Evolutionary conservation across 177 flowering plant species (phyloP), one percentile per base, ranked within the genome.

Genomic region (Vitis hybrid): DNA sequence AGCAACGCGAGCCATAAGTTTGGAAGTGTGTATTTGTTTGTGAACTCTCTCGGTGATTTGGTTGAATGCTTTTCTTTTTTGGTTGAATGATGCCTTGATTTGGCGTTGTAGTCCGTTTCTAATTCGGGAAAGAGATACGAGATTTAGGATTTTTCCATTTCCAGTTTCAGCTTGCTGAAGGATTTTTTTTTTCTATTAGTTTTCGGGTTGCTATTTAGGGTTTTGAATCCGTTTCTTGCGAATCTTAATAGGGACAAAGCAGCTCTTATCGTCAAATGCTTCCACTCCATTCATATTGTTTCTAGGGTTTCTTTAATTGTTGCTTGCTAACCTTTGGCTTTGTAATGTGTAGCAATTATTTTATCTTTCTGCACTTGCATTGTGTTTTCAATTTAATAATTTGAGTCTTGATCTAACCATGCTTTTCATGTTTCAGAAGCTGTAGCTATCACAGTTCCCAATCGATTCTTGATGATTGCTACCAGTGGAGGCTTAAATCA

Each of bases 401-500:
- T 31, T 59, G 15, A 3, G 52, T 15, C 53, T 9, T 2, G 9
- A 11, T 49, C 2, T 50, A 39, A 39, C 7, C 51, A 9, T 18
- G 19, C 51, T 9, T 39, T 57, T 56, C 22, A 2, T 63, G 31
- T 58, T 56, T 52, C 78, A 85, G 88, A 71, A 60, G 84, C 82
- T 62, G 77, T 74, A 18, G 65, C 65, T 10, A 31, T 80, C 21
- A 83, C 84, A 9, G 73, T 50, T 26, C 67, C 78, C 0, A 78
- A 79, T 68, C 75, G 86, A 10, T 85, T 78, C 73, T 70, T 85
- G 78, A 55, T 68, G 64, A 85, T 85, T 65, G 86, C 78, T 0
- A 83, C 88, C 19, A 85, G 86, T 72, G 88, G 88, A 73, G 86
- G 88, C 59, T 78, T 85, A 62, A 85, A 85, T 72, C 88, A 85